Evolutionary conservation across 305 asterid genomes (phyloP), one percentile per base, ranked within the genome.

Genomic region (Plantago coronopus): DNA sequence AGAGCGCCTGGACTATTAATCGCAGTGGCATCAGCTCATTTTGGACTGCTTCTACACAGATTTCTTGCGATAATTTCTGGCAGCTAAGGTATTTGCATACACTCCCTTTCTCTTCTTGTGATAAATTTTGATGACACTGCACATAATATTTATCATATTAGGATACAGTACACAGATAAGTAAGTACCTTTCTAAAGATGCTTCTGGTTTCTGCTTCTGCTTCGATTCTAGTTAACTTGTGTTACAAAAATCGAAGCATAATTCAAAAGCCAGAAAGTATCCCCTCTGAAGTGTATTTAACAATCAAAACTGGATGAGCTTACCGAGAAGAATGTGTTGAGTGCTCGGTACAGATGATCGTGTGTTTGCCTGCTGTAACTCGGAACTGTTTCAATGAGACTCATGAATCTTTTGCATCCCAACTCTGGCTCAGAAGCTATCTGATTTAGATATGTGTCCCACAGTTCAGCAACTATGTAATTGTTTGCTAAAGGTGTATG

Each of bases 1-100:
- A 82, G 48, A 87, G 89, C 2, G 91, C 95, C 67, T 83, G 95
- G 57, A 87, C 87, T 44, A 87, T 79, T 23, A 87, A 79, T 43
- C 89, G 64, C 65, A 87, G 66, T 1, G 94, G 95, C 94, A 85
- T 87, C 64, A 65, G 54, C 53, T 87, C 88, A 59, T 87, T 84
- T 44, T 85, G 87, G 5, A 87, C 91, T 1, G 89, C 94, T 70
- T 79, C 87, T 14, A 82, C 69, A 71, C 94, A 82, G 3, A 75
- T 75, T 51, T 79, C 69, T 50, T 78, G 87, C 3, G 95, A 85
- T 49, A 87, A 81, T 69, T 79, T 87, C 71, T 77, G 87, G 83
- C 95, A 84, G 71, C 78, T 74, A 54, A 87, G 85, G 69, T 81
- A 72, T 57, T 81, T 82, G 81, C 95, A 84, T 16, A 82, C 74